A percentile compares a stretch with the other conserved stretches of the same genome.
Conservation (phyloP, 2,329 filamentous ascomycete genomes). For the Fusarium setosum region DNA sequence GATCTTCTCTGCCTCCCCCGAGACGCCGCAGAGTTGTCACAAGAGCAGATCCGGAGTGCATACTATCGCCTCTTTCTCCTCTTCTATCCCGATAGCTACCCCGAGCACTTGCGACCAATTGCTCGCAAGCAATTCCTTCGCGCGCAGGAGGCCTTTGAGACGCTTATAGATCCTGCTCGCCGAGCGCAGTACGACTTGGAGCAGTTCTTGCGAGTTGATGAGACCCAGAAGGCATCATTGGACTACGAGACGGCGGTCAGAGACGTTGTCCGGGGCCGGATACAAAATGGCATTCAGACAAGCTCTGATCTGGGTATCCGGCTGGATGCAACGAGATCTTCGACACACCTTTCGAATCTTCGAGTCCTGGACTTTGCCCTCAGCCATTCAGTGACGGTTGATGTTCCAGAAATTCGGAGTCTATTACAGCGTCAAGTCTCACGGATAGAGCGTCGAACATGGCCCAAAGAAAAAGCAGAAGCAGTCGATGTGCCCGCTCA, state of each 20-base stretch:
- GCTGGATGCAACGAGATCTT: constrained; percentile 45
- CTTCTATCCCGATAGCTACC: constrained; percentile 57
- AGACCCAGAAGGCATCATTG: constrained; percentile 33
- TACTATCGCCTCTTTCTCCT: constrained; percentile 58
- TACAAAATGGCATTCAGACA: constrained; percentile 40
- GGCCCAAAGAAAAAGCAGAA: constrained; percentile 24
- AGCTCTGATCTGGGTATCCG: constrained; percentile 54
- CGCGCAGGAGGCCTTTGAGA: constrained; percentile 59
- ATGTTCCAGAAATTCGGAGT: constrained; percentile 47
- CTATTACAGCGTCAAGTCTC: constrained; percentile 41
- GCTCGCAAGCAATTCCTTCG: constrained; percentile 55
- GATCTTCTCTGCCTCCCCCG: constrained; percentile 58
- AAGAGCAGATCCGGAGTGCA: constrained; percentile 54
- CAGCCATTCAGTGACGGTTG: constrained; percentile 51
- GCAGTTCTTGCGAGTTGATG: constrained; percentile 32
- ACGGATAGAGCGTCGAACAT: constrained; percentile 36
- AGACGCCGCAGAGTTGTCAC: constrained; percentile 38
- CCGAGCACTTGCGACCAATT: constrained; percentile 50
- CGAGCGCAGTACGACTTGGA: constrained; percentile 55
- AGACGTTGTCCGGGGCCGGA: constrained; percentile 31
- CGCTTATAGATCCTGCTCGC: constrained; percentile 56
- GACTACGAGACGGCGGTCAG: constrained; percentile 33
- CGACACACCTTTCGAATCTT: constrained; percentile 17
- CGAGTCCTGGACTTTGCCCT: constrained; percentile 53
- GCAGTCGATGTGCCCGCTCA: constrained; percentile 10